Percentiles rank a stretch among this genome's conserved stretches.
Evolutionary conservation across 345 rosid species (phyloP).

Genomic region (Citrus glauca): DNA sequence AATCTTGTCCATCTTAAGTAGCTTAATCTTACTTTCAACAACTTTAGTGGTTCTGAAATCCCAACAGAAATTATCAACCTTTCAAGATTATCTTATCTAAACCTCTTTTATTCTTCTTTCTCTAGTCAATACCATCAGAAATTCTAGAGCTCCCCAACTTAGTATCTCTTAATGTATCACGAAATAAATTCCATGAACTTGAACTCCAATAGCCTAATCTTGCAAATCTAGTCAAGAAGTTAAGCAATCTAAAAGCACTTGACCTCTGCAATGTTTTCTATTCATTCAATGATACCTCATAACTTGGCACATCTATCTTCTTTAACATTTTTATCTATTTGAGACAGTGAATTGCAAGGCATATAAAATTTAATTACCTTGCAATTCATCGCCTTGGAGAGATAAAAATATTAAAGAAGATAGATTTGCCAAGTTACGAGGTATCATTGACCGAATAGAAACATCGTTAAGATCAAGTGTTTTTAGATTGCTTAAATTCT

Average conservation of each 20-base stretch:
- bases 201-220: background rate
- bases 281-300: background rate
- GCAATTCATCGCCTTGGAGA: background rate
- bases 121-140: background rate
- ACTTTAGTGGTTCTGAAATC: background rate
- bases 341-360: background rate
- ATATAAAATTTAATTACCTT: background rate
- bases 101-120: background rate
- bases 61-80: background rate
- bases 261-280: background rate
- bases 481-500: no score
- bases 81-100: background rate
- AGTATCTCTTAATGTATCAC: conserved; percentile 6
- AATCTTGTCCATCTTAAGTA: background rate
- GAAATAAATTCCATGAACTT: background rate
- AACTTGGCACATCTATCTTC: background rate
- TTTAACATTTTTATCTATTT: background rate
- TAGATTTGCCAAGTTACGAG: background rate
- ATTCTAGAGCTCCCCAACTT: background rate
- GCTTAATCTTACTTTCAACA: background rate
- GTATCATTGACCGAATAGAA: background rate
- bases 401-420: background rate
- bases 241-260: conserved; percentile 8
- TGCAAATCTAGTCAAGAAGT: background rate
- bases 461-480: no score